Conservation (phyloP, 1,284 basidiomycete species). For the Mycena sp. region DNA sequence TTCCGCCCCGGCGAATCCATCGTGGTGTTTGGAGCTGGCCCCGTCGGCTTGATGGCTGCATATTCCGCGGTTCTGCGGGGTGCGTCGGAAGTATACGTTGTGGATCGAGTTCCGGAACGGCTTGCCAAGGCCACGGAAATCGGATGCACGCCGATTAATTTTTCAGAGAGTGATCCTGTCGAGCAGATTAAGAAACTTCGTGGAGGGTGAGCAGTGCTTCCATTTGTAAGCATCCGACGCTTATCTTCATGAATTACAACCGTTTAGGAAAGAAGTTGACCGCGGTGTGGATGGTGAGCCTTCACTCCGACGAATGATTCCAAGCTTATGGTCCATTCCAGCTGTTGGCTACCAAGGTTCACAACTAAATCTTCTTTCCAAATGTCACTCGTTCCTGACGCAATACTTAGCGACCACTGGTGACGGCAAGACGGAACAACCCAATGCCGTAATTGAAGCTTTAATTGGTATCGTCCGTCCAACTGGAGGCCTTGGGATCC, state of each 20-base stretch:
- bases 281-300: conserved; percentile 61
- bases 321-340: conserved; percentile 22
- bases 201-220: conserved; percentile 55
- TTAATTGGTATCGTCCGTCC: conserved; percentile 60
- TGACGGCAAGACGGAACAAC: conserved; percentile 61
- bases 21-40: conserved; percentile 61
- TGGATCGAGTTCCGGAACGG: conserved; percentile 61
- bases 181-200: conserved; percentile 53
- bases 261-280: conserved; percentile 57
- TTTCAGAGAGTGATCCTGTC: conserved; percentile 54
- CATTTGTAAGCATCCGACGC: too few relatives aligned
- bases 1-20: conserved; percentile 62
- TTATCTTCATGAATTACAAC: too few relatives aligned
- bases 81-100: conserved; percentile 61
- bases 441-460: conserved; percentile 59
- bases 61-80: conserved; percentile 61
- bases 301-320: not conserved
- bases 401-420: conserved; percentile 47
- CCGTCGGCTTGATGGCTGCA: conserved; percentile 61
- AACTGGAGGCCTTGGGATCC: conserved; percentile 62
- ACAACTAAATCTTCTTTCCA: not conserved
- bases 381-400: not conserved
- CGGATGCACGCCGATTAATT: conserved; percentile 58
- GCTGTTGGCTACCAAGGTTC: conserved; percentile 58
- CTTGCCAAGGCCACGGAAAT: conserved; percentile 60